phyloP scores from a whole-genome alignment of 2,329 filamentous ascomycete genomes.

The Neophaeococcomyces mojaviensis region DNA sequence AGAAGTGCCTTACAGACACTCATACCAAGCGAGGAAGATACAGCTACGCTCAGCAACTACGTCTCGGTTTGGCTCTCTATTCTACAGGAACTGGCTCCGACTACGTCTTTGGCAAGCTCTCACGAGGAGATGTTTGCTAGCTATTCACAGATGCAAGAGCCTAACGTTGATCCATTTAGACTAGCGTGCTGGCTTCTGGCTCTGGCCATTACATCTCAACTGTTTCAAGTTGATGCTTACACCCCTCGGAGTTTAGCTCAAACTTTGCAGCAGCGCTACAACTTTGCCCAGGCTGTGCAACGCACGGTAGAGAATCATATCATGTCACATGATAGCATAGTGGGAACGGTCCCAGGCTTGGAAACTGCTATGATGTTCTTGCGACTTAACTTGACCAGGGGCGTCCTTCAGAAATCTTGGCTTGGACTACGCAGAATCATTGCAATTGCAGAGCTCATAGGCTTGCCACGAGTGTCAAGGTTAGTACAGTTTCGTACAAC shows the following conservation, averaged over 20 bases:
- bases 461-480: slow-evolving; percentile 24
- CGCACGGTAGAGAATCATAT: slow-evolving; percentile 10
- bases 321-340: slow-evolving; percentile 25
- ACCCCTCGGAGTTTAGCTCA: not conserved
- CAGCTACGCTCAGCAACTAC: slow-evolving; percentile 2
- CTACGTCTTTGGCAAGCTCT: slow-evolving; percentile 9
- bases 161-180: slow-evolving; percentile 9
- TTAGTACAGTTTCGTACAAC: slow-evolving; percentile 2
- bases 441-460: slow-evolving; percentile 33
- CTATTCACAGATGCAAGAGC: slow-evolving; percentile 9
- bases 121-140: slow-evolving; percentile 9
- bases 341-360: slow-evolving; percentile 25
- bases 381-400: slow-evolving; percentile 29
- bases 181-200: slow-evolving; percentile 14
- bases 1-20: slow-evolving; percentile 12
- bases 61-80: slow-evolving; percentile 7
- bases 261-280: slow-evolving; percentile 1
- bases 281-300: slow-evolving; percentile 11
- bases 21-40: slow-evolving; percentile 11
- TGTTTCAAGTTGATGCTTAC: slow-evolving; percentile 4
- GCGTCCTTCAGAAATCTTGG: slow-evolving; percentile 31
- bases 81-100: slow-evolving; percentile 7
- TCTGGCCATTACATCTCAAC: slow-evolving; percentile 12
- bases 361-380: slow-evolving; percentile 29
- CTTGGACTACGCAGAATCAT: slow-evolving; percentile 31